Conservation (phyloP, 768 basidiomycete species). For the Mycena belliarum region DNA sequence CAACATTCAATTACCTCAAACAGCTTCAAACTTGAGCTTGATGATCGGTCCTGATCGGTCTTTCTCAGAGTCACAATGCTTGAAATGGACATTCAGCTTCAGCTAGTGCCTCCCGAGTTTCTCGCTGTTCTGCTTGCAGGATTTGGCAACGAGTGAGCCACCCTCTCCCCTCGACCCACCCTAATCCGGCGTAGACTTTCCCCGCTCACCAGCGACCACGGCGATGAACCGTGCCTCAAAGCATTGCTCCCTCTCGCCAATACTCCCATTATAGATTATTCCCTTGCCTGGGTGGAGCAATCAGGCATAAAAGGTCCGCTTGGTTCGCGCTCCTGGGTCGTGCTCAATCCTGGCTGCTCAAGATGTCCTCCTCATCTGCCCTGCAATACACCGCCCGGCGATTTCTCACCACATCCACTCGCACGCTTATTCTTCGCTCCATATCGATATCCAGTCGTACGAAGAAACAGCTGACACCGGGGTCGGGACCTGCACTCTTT, state of each 20-base stretch:
- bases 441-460: conserved; percentile 78
- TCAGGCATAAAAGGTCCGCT: conserved; percentile 78
- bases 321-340: neutral
- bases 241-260: conserved; percentile 87
- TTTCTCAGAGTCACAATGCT: conserved; percentile 1
- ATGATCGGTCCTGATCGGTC: too few species aligned
- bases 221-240: conserved; percentile 83
- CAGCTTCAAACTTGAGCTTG: too few species aligned
- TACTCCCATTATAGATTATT: conserved; percentile 82
- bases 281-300: conserved; percentile 83
- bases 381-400: conserved; percentile 68
- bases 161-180: neutral
- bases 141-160: conserved; percentile 86
- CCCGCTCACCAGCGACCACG: conserved; percentile 75
- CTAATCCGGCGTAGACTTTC: conserved; percentile 49
- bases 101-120: conserved; percentile 71
- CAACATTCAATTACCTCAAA: too few species aligned
- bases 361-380: conserved; percentile 91
- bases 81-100: conserved; percentile 27
- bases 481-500: conserved; percentile 72
- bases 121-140: conserved; percentile 87
- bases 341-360: conserved; percentile 8
- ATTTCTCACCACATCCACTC: conserved; percentile 88
- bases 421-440: conserved; percentile 65
- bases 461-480: conserved; percentile 70